Evolutionary conservation across 148 eudicot species (phyloP).

Genomic region (Bassia scoparia): DNA sequence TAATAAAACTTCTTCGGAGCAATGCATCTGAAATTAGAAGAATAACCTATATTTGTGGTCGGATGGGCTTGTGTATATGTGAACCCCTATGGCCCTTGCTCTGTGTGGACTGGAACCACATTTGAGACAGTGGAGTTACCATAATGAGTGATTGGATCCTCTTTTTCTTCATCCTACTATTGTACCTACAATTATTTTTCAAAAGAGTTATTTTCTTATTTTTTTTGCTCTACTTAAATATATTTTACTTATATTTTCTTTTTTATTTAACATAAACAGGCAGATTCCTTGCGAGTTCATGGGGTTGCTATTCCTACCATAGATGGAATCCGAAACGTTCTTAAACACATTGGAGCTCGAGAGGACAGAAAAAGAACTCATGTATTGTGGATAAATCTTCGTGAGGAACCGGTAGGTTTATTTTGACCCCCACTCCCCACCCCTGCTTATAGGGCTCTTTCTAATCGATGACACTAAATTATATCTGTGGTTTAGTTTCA

Average conservation of each 20-base stretch:
- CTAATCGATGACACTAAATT: not conserved
- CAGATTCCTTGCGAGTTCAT: constrained; percentile 69
- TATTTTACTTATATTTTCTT: not conserved
- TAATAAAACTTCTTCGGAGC: too few relatives aligned
- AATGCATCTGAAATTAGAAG: not conserved
- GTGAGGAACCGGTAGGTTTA: constrained; percentile 82
- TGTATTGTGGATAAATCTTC: constrained; percentile 89
- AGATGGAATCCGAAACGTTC: constrained; percentile 82
- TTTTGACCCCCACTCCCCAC: too few relatives aligned
- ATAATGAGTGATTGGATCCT: too few relatives aligned
- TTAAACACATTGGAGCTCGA: constrained; percentile 63
- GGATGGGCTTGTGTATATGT: not conserved
- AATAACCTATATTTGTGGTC: not conserved
- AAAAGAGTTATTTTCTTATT: too few relatives aligned
- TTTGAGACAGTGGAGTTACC: not conserved
- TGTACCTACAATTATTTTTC: too few relatives aligned
- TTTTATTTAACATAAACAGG: constrained; percentile 37
- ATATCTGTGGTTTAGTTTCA: not conserved
- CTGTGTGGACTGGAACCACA: not conserved
- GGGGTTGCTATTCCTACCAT: constrained; percentile 95
- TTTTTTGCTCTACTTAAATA: not conserved
- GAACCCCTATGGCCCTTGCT: not conserved
- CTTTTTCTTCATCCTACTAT: too few relatives aligned
- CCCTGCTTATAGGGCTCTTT: too few relatives aligned
- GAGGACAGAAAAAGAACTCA: constrained; percentile 37